Evolutionary conservation across 306 rosid species (phyloP).

Genomic region (Quercus wislizeni): DNA sequence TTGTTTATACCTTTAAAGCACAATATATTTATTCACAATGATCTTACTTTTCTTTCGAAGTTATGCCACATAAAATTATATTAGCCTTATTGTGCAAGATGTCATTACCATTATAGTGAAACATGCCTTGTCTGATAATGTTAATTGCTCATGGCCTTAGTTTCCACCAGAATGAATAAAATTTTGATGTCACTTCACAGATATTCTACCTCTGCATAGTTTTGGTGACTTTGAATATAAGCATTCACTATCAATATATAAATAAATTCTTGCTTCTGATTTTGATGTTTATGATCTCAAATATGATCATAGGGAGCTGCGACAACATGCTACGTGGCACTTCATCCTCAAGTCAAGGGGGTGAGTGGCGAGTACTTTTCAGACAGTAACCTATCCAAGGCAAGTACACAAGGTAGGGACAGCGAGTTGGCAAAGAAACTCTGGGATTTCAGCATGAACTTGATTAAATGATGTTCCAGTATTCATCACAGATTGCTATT

Average conservation of each 20-base stretch:
- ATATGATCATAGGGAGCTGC: slow-evolving; percentile 68
- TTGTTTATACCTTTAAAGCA: neutral
- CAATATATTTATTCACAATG: too few species aligned
- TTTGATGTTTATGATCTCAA: slow-evolving; percentile 10
- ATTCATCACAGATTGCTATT: neutral
- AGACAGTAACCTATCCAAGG: slow-evolving; percentile 45
- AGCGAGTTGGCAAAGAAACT: slow-evolving; percentile 62
- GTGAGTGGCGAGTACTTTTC: slow-evolving; percentile 60
- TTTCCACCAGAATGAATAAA: neutral
- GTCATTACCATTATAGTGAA: neutral
- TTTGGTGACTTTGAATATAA: neutral
- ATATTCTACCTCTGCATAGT: neutral
- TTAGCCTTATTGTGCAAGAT: neutral
- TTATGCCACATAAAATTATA: neutral
- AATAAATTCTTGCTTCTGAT: neutral
- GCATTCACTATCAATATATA: neutral
- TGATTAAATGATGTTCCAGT: slow-evolving; percentile 21
- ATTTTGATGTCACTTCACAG: neutral
- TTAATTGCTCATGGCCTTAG: neutral
- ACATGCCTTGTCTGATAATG: neutral
- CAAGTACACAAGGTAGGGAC: slow-evolving; percentile 47
- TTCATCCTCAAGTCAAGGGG: slow-evolving; percentile 66
- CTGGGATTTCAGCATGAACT: slow-evolving; percentile 69
- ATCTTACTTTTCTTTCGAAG: too few species aligned
- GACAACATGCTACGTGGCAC: slow-evolving; percentile 78